These are phyloP conservation scores for Plectranthus barbatus DNA, from an alignment of 257 asterid species.

Conservation along the genomic window DNA sequence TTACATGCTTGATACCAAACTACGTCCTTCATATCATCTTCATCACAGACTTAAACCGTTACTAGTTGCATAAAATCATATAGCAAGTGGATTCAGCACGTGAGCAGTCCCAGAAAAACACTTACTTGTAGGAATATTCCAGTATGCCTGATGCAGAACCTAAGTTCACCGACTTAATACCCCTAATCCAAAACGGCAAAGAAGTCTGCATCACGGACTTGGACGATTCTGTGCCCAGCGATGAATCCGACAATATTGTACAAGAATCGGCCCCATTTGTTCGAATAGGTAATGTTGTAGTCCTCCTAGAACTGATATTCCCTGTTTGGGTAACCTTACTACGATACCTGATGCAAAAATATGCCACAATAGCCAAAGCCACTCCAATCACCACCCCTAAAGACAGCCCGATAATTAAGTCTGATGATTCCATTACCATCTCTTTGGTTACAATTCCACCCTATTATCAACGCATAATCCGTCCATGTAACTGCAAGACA, in stretches of 20 bases:
- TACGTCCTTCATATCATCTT: not conserved
- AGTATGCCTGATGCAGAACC: conserved; percentile 72
- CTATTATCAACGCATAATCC: conserved; percentile 27
- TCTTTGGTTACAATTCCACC: conserved; percentile 22
- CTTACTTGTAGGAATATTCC: conserved; percentile 83
- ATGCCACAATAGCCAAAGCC: conserved; percentile 56
- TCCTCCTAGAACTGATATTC: conserved; percentile 78
- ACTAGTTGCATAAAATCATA: not conserved
- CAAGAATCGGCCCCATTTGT: conserved; percentile 67
- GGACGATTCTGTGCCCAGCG: conserved; percentile 73
- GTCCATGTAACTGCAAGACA: conserved; percentile 31
- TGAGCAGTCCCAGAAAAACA: not conserved
- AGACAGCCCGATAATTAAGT: conserved; percentile 70
- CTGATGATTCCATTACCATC: conserved; percentile 59
- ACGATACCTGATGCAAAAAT: conserved; percentile 53
- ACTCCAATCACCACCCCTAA: conserved; percentile 84
- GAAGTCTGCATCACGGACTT: conserved; percentile 37
- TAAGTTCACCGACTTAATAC: conserved; percentile 49
- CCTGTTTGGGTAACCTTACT: conserved; percentile 59
- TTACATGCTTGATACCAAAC: not conserved
- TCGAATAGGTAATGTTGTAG: conserved; percentile 64
- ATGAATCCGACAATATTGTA: conserved; percentile 65
- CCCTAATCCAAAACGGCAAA: conserved; percentile 46
- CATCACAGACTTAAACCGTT: not conserved
- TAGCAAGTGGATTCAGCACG: not conserved